Evolutionary conservation across 345 rosid genomes (phyloP), one percentile per base, ranked within the genome.

Genomic region (Aegle marmelos): DNA sequence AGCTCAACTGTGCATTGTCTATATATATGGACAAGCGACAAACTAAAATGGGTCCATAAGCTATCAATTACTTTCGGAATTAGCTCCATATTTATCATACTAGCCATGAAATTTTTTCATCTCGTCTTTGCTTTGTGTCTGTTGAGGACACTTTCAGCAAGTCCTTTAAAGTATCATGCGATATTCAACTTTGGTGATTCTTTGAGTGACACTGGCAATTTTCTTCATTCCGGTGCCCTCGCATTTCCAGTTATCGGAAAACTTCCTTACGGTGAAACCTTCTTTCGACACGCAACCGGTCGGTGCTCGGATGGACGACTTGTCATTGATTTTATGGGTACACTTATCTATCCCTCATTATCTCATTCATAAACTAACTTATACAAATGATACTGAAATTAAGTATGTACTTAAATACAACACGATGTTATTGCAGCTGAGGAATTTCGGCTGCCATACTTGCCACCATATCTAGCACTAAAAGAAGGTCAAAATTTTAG

Each of bases 171-270:
- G 27, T 93, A 87, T 67, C 86, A 91, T n/a, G 82, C 93, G 2
- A 88, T 93, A 24, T 93, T 88, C 81, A 91, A 91, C 79, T 91
- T 93, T 4, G 98, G 98, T 0, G 96, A 93, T 83, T 93, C 98
- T 34, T 80, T 91, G 36, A 93, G 96, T 62, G 98, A 91, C 80
- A 89, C 93, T 0, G 98, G 96, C 21, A 91, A 93, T 79, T 86
- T 83, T 67, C 89, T 93, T 7, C 81, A 72, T 25, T 87, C 96
- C 33, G 88, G 90, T 25, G 90, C 87, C 41, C 70, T 78, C 1
- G 73, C 82, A 19, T 84, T 83, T 77, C 96, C 92, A 0, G 80
- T 79, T 58, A 84, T 91, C n/a, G 89, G 83, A 13, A 85, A 78
- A 73, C 89, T 69, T 39, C 98, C 94, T 0, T 90, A 90, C 2